Evolutionary conservation across 208 protist species (phyloP).

Genomic region (Leishmania tarentolae): DNA sequence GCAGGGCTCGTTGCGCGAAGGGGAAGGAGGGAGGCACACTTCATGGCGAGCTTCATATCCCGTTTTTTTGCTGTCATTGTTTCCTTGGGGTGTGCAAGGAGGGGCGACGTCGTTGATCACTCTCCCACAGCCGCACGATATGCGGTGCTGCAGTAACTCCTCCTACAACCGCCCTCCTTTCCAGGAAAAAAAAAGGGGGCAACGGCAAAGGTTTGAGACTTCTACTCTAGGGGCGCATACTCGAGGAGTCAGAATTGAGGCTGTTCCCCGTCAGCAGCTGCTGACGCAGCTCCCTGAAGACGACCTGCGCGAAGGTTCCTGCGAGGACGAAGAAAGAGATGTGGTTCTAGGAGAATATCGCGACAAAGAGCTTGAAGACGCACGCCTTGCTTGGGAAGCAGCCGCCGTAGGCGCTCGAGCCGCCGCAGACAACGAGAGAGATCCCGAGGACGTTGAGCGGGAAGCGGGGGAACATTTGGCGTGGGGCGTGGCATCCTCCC

Average conservation of each 20-base stretch:
- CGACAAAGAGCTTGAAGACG: conserved; percentile 17
- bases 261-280: conserved; percentile 14
- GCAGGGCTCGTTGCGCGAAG: background rate
- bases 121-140: background rate
- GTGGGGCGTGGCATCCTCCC: background rate
- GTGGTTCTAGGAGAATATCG: background rate
- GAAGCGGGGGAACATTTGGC: background rate
- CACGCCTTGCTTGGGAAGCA: background rate
- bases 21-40: background rate
- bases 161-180: background rate
- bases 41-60: background rate
- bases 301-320: background rate
- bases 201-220: background rate
- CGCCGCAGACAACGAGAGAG: background rate
- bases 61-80: background rate
- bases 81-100: background rate
- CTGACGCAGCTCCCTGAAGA: conserved; percentile 17
- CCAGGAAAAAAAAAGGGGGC: background rate
- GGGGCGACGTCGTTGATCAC: background rate
- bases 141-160: background rate
- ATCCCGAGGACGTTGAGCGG: background rate
- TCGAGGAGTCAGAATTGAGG: conserved; percentile 6
- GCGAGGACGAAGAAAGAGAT: background rate
- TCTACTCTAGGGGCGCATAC: conserved; percentile 4
- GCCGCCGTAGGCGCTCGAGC: background rate